phyloP scores from a whole-genome alignment of 768 basidiomycete species.

The Trametes elegans region DNA sequence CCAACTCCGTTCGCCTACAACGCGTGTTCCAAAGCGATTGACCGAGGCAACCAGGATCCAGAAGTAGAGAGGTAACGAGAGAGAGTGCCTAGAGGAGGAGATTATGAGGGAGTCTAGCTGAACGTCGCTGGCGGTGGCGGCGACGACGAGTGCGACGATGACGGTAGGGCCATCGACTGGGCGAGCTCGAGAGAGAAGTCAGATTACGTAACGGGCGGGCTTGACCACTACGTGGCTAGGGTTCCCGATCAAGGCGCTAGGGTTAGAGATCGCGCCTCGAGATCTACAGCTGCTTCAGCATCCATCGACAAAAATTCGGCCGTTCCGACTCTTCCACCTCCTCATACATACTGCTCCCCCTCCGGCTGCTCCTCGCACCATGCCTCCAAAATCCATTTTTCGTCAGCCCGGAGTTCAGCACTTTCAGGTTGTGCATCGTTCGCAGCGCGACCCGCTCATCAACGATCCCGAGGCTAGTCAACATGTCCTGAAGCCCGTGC shows the following conservation, averaged over 20 bases:
- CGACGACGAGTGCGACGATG: constrained; percentile 14
- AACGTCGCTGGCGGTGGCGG: constrained; percentile 5
- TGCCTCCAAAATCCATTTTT: constrained; percentile 86
- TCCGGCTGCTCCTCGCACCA: constrained; percentile 26
- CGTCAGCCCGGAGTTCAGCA: constrained; percentile 87
- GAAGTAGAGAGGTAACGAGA: constrained; percentile 9
- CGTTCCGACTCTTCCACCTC: not conserved
- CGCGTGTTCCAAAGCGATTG: constrained; percentile 1
- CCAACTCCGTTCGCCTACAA: constrained; percentile 3
- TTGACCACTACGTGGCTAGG: constrained; percentile 8
- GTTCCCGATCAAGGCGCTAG: constrained; percentile 14
- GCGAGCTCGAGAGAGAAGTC: constrained; percentile 14
- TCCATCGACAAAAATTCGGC: constrained; percentile 6
- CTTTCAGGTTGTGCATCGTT: constrained; percentile 96
- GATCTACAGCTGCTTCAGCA: constrained; percentile 18
- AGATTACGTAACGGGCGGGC: constrained; percentile 17
- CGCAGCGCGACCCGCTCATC: constrained; percentile 92
- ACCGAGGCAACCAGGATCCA: not conserved
- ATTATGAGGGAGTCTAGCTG: not conserved
- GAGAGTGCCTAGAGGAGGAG: not conserved
- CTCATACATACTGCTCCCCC: not conserved
- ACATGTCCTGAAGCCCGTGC: constrained; percentile 85
- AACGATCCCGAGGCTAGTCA: constrained; percentile 88
- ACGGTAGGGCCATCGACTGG: constrained; percentile 14
- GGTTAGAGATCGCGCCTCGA: constrained; percentile 19